These are phyloP conservation scores for Trichosporon asahii DNA, from an alignment of 1,284 basidiomycete genomes.

Conservation along the genomic window DNA sequence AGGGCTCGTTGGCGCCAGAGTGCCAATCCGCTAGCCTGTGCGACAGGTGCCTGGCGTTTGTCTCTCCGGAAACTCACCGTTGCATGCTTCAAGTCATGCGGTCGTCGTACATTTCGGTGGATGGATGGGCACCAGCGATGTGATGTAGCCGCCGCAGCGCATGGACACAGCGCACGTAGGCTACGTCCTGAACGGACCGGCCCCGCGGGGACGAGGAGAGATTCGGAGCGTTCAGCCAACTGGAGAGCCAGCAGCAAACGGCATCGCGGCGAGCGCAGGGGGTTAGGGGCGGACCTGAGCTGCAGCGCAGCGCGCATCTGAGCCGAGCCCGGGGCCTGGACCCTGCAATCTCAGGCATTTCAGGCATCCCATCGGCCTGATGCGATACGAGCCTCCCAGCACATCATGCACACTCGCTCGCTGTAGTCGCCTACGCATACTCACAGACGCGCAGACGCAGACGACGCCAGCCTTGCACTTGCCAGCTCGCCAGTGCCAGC, in stretches of 20 bases:
- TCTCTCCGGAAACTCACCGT: not conserved
- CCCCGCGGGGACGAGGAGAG: not conserved
- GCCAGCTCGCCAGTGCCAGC: not conserved
- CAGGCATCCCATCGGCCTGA: not conserved
- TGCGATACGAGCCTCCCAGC: conserved; percentile 1
- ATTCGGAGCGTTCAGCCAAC: not conserved
- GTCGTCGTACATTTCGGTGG: not conserved
- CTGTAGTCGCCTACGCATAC: not conserved
- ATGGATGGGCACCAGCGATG: not conserved
- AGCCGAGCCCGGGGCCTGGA: conserved; percentile 1
- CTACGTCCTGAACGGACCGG: not conserved
- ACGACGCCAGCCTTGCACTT: not conserved
- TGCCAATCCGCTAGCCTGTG: not conserved
- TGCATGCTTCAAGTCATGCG: not conserved
- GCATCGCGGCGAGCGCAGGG: not conserved
- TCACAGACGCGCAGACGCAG: not conserved
- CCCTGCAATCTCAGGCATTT: not conserved
- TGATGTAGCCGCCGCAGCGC: not conserved
- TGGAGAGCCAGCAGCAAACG: not conserved
- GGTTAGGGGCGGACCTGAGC: not conserved
- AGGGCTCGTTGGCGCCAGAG: no score
- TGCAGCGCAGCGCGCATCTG: not conserved
- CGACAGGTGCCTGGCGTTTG: not conserved
- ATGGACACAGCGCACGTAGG: not conserved
- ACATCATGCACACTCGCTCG: not conserved